Conservation (phyloP, 805 yeast species). For the Lipomyces kockii region DNA sequence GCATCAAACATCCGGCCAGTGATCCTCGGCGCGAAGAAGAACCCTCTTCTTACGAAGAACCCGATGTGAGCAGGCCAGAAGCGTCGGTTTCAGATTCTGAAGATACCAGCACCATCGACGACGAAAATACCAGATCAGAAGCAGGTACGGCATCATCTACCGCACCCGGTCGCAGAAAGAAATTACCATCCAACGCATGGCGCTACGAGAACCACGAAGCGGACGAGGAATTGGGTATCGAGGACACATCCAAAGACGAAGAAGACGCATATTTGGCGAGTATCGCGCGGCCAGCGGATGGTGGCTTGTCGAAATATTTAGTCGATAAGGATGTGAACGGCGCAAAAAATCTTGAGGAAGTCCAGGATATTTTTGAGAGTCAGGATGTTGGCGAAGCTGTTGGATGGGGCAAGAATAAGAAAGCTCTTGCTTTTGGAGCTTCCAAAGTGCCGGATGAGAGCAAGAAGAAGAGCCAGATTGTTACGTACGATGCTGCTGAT, state of each 20-base stretch:
- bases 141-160: not conserved
- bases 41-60: conserved; percentile 5
- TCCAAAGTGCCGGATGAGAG: not conserved
- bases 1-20: conserved; percentile 35
- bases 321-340: conserved; percentile 6
- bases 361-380: conserved; percentile 26
- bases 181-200: conserved; percentile 35
- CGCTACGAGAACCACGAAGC: conserved; percentile 30
- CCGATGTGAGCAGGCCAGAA: conserved; percentile 5
- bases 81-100: conserved; percentile 8
- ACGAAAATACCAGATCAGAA: conserved; percentile 1
- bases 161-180: conserved; percentile 11
- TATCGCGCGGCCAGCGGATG: conserved; percentile 18
- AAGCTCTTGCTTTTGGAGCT: not conserved
- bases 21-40: conserved; percentile 1
- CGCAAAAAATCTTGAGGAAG: conserved; percentile 9
- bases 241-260: not conserved
- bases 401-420: not conserved
- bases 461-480: conserved; percentile 10
- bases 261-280: conserved; percentile 19
- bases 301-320: conserved; percentile 25
- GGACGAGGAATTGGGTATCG: conserved; percentile 16
- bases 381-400: conserved; percentile 9
- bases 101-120: not conserved
- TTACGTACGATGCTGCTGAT: conserved; percentile 26